Evolutionary conservation across 306 rosid genomes (phyloP).

Genomic region (Crataegus laevigata): DNA sequence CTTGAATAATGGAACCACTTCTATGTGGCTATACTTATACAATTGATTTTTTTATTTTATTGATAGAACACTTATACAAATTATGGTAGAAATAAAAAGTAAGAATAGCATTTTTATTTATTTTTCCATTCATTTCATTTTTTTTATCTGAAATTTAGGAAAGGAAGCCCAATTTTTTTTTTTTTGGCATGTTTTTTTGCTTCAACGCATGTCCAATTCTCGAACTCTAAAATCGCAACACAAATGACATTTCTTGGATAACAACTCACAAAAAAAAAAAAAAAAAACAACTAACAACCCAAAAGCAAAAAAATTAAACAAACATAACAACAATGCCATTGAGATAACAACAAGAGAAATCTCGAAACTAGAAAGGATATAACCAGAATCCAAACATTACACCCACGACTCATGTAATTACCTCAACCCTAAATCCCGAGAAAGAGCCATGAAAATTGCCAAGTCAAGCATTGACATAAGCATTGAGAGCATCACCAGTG

Average conservation of each 20-base stretch:
- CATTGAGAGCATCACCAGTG: conserved; percentile 56
- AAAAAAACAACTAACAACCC: not conserved
- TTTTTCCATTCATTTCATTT: too few species aligned
- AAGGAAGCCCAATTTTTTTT: too few species aligned
- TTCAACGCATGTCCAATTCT: not conserved
- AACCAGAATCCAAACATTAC: not conserved
- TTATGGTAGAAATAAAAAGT: too few species aligned
- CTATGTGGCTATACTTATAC: too few species aligned
- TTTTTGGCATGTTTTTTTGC: too few species aligned
- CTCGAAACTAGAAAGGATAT: not conserved
- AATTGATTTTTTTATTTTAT: too few species aligned
- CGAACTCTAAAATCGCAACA: not conserved
- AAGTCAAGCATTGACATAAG: conserved; percentile 30
- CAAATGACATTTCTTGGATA: not conserved
- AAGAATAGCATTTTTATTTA: too few species aligned
- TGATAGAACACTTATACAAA: too few species aligned
- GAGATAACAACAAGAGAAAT: not conserved
- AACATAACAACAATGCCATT: not conserved
- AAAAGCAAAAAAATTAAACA: not conserved
- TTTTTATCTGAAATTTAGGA: too few species aligned
- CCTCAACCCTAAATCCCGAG: not conserved
- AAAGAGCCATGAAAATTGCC: not conserved
- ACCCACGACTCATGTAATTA: not conserved
- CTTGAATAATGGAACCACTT: too few species aligned
- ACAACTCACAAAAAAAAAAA: not conserved